Evolutionary conservation across 371 early-diverging fungal species (phyloP), one percentile per base, ranked within the genome.

Genomic region (Edhazardia aedis): DNA sequence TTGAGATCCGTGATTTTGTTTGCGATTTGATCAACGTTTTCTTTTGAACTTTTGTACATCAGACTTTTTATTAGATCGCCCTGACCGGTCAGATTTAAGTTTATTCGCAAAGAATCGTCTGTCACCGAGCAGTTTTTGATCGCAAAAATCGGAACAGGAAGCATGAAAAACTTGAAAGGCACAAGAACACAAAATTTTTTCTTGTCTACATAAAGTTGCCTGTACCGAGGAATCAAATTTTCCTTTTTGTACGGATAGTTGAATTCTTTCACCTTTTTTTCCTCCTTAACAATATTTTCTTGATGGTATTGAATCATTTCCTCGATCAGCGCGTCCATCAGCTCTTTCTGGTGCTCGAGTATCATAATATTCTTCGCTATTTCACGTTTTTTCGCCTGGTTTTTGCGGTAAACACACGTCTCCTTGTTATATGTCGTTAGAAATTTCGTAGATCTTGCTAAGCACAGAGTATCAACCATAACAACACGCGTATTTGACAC

Each of bases 281-380:
- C 53, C 4, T 36, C 43, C 3, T 45, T 47, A 33, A 18, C 47
- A 25, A 26, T 46, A 18, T 55, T 51, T 30, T 62, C 23, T 26
- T 37, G 52, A 48, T 67, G 66, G 42, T 42, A 66, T 23, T 52
- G 38, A 16, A 64, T 37, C 53, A 51, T 46, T 39, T 68, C 69
- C 26, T 68, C 69, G 50, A 65, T 67, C 21, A 73, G 46, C 47
- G 63, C 59, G 26, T 70, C 69, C 38, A 73, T 54, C 3, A 73
- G 55, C 40, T 69, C 67, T 48, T 69, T 70, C 42, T 73, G 74
- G 52, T 73, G 74, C 54, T 73, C 74, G 26, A 51, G 64, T 27
- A 63, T 63, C 37, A 58, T 57, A n/a, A 61, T 56, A 16, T 55
- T 60, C 48, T 57, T 61, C 54, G 60, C 65, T 7, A 67, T n/a